Conservation (phyloP, 345 rosid species). For the Salix dunnii region DNA sequence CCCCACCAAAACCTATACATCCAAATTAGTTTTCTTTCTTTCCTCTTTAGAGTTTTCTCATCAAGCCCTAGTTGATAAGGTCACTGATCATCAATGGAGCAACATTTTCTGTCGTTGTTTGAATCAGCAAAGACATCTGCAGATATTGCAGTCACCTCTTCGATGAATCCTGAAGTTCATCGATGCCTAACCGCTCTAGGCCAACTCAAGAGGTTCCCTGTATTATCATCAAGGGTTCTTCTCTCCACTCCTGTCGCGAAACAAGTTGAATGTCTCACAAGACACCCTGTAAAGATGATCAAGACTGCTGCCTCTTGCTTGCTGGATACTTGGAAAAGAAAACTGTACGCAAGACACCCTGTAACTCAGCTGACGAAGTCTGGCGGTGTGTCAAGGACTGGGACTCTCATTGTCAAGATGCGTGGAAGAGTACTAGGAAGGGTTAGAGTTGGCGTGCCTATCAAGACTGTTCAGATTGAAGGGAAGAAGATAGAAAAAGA, state of each 20-base stretch:
- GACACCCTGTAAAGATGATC: not conserved
- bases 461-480: no score
- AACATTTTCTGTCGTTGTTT: not conserved
- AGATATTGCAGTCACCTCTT: not conserved
- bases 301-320: not conserved
- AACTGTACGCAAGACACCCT: not conserved
- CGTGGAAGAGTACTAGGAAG: no score
- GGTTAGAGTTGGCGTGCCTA: no score
- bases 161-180: not conserved
- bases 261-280: not conserved
- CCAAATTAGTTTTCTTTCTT: no score
- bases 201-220: not conserved
- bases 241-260: not conserved
- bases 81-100: not conserved
- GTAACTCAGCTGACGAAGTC: no score
- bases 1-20: no score
- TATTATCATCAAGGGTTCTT: not conserved
- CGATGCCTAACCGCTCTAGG: not conserved
- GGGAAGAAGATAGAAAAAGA: not conserved
- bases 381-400: no score
- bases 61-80: not conserved
- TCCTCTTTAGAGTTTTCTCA: no score
- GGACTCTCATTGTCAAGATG: no score
- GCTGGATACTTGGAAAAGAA: not conserved
- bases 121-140: not conserved